Percentiles rank a stretch among this genome's conserved stretches.
These are phyloP conservation scores for Amphirosellinia nigrospora DNA, from an alignment of 495 filamentous ascomycete species.

Conservation along the genomic window DNA sequence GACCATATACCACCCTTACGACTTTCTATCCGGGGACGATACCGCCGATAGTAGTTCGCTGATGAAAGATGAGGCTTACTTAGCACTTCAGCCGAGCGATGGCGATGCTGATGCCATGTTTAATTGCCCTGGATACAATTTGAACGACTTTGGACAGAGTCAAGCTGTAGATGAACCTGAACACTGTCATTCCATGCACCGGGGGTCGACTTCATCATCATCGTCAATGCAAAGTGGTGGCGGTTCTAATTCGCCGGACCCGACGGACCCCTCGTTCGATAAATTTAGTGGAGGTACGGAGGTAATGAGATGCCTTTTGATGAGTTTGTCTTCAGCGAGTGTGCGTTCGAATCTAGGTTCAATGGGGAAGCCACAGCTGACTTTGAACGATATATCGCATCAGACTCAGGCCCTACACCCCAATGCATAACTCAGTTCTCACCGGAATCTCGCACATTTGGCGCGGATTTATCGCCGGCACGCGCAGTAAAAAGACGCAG, in stretches of 20 bases:
- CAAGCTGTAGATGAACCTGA: constrained; percentile 1
- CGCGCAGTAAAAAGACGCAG: constrained; percentile 37
- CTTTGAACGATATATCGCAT: constrained; percentile 72
- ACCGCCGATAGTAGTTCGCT: constrained; percentile 19
- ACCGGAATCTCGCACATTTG: constrained; percentile 30
- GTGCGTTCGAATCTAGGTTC: too few relatives aligned
- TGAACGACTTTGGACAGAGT: neutral
- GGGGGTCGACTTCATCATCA: constrained; percentile 39
- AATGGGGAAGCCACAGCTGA: constrained; percentile 31
- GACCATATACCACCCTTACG: constrained; percentile 29
- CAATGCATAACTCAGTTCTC: constrained; percentile 37
- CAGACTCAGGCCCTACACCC: constrained; percentile 69
- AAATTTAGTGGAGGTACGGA: constrained; percentile 24
- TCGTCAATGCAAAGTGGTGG: constrained; percentile 31
- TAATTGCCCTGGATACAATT: neutral
- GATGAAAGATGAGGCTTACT: constrained; percentile 6
- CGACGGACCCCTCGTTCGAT: constrained; percentile 11
- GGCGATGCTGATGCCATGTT: neutral
- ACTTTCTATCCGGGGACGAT: constrained; percentile 17
- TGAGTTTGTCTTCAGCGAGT: too few relatives aligned
- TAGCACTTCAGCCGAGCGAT: constrained; percentile 3
- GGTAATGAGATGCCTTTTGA: constrained; percentile 22
- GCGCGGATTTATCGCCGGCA: constrained; percentile 20
- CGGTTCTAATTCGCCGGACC: constrained; percentile 33
- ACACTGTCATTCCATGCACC: constrained; percentile 29